A percentile compares a stretch with the other conserved stretches of the same genome.
phyloP scores from a whole-genome alignment of 768 basidiomycete genomes.

The Suillus subalutaceus region DNA sequence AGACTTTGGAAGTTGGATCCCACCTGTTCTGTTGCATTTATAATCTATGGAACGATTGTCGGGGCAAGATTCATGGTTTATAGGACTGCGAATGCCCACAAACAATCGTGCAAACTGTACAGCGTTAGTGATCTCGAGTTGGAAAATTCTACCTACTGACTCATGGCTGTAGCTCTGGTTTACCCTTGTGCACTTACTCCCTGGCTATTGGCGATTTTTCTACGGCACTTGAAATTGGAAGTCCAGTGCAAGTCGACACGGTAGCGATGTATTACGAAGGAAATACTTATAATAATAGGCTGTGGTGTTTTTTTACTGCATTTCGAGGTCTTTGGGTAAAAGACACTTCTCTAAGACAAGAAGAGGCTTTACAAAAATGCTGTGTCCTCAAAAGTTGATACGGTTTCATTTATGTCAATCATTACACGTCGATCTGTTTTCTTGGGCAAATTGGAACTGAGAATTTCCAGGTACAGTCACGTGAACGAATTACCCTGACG shows the following conservation, averaged over 20 bases:
- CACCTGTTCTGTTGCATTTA: slow-evolving; percentile 1
- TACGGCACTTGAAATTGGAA: neutral
- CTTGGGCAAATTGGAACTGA: too few species aligned
- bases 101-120: slow-evolving; percentile 10
- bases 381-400: too few species aligned
- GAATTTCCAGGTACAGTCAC: too few species aligned
- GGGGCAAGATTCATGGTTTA: slow-evolving; percentile 4
- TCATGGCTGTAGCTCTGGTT: slow-evolving; percentile 7
- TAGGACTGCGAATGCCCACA: slow-evolving; percentile 4
- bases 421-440: too few species aligned
- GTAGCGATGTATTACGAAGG: neutral
- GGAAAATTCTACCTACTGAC: neutral
- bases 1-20: slow-evolving; percentile 8
- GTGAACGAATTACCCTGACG: too few species aligned
- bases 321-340: too few species aligned
- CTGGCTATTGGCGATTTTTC: slow-evolving; percentile 15
- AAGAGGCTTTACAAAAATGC: too few species aligned
- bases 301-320: too few species aligned
- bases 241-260: neutral
- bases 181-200: slow-evolving; percentile 10
- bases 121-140: slow-evolving; percentile 4
- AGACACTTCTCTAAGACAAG: too few species aligned
- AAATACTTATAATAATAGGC: too few species aligned
- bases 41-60: slow-evolving; percentile 1
- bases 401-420: too few species aligned